phyloP scores from a whole-genome alignment of 805 yeast genomes.

The Millerago galiae region DNA sequence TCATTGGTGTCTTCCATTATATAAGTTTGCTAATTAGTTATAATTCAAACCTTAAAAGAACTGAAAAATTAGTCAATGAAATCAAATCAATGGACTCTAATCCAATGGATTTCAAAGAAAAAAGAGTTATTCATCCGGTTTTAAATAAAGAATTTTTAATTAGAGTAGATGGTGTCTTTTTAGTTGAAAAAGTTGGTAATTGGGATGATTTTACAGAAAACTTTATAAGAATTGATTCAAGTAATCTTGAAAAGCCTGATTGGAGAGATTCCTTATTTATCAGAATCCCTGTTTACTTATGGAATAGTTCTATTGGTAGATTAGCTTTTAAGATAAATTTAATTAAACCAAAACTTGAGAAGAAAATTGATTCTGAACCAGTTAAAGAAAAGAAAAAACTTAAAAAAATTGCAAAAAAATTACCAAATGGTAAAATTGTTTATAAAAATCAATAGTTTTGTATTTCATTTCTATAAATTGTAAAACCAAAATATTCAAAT shows the following conservation, averaged over 20 bases:
- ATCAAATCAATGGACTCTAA: constrained; percentile 57
- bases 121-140: constrained; percentile 15
- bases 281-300: constrained; percentile 34
- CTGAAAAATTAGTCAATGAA: constrained; percentile 44
- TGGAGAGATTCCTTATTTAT: constrained; percentile 42
- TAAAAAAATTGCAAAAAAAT: constrained; percentile 33
- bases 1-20: constrained; percentile 54
- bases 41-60: constrained; percentile 48
- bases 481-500: constrained; percentile 8
- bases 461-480: constrained; percentile 2
- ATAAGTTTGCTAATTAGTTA: constrained; percentile 44
- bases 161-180: constrained; percentile 51
- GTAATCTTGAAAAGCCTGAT: constrained; percentile 43
- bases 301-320: constrained; percentile 41
- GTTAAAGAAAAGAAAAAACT: constrained; percentile 25
- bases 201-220: constrained; percentile 31
- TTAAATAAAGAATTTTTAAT: constrained; percentile 49
- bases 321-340: constrained; percentile 12
- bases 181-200: constrained; percentile 33
- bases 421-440: constrained; percentile 59
- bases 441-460: constrained; percentile 16
- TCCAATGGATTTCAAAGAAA: constrained; percentile 27
- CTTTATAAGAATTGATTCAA: constrained; percentile 37
- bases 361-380: constrained; percentile 7
- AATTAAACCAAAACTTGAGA: constrained; percentile 4